These are phyloP conservation scores for Wickerhamomyces chaumierensis DNA, from an alignment of 805 yeast genomes.

Conservation along the genomic window DNA sequence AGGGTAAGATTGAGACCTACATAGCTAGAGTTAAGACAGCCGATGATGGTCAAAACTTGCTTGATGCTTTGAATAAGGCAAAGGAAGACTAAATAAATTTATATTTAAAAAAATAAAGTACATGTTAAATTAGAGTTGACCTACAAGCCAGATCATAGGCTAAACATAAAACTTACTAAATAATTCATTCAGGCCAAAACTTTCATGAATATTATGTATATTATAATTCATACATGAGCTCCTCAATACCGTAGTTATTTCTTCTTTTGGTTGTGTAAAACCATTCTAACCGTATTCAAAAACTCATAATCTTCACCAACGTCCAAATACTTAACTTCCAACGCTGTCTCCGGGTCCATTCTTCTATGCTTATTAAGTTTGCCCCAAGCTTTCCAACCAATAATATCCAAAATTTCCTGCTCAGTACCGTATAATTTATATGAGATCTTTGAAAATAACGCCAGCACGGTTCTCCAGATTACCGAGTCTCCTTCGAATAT, in stretches of 20 bases:
- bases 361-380: slow-evolving; percentile 13
- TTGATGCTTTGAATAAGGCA: slow-evolving; percentile 19
- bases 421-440: slow-evolving; percentile 40
- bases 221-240: no score
- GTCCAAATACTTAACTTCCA: slow-evolving; percentile 26
- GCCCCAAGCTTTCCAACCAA: slow-evolving; percentile 25
- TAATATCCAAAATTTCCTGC: slow-evolving; percentile 30
- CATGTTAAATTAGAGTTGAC: no score
- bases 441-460: slow-evolving; percentile 35
- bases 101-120: no score
- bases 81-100: not conserved
- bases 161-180: no score
- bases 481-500: slow-evolving; percentile 52
- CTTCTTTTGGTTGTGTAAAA: slow-evolving; percentile 25
- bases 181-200: no score
- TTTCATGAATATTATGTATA: no score
- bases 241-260: slow-evolving; percentile 1
- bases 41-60: slow-evolving; percentile 50
- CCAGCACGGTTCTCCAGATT: slow-evolving; percentile 41
- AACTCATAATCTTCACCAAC: slow-evolving; percentile 42
- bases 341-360: not conserved
- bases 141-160: no score
- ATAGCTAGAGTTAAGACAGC: slow-evolving; percentile 67
- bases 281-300: slow-evolving; percentile 28
- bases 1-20: slow-evolving; percentile 53